A percentile compares a stretch with the other conserved stretches of the same genome.
Conservation (phyloP, 1,139 yeast genomes). For the Candida sp. region DNA sequence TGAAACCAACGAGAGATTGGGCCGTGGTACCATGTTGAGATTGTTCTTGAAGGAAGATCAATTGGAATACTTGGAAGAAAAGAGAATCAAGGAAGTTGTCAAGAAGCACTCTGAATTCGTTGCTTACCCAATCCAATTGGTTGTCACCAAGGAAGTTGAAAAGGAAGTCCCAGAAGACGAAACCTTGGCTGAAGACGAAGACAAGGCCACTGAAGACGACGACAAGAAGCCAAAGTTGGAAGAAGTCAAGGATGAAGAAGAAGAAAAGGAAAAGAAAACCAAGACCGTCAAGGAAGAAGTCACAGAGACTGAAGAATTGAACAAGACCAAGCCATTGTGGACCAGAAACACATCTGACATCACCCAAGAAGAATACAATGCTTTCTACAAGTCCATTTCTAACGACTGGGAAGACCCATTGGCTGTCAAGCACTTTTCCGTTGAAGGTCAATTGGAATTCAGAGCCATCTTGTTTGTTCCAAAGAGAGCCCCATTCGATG, state of each 20-base stretch:
- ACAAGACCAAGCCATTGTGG: conserved; percentile 99
- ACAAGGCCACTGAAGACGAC: conserved; percentile 49
- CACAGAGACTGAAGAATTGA: conserved; percentile 94
- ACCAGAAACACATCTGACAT: conserved; percentile 99
- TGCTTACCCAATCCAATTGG: conserved; percentile 98
- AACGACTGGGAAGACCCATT: conserved; percentile 99
- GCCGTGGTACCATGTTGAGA: conserved; percentile 97
- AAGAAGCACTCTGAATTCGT: conserved; percentile 99
- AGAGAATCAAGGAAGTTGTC: conserved; percentile 99
- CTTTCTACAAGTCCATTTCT: conserved; percentile 99
- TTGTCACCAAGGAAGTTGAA: conserved; percentile 99
- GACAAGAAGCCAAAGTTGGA: conserved; percentile 67
- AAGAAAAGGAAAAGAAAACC: conserved; percentile 68
- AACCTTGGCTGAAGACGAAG: conserved; percentile 61
- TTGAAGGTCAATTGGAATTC: conserved; percentile 99
- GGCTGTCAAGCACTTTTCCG: conserved; percentile 99
- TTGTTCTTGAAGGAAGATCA: conserved; percentile 99
- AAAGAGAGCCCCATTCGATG: conserved; percentile 99
- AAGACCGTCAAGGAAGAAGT: conserved; percentile 86
- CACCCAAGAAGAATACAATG: conserved; percentile 98
- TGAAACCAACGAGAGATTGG: conserved; percentile 80
- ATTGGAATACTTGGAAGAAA: conserved; percentile 98
- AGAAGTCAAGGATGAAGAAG: conserved; percentile 69
- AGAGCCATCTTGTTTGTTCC: conserved; percentile 98
- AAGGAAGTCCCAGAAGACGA: conserved; percentile 86